Base-by-base conservation (phyloP, 164 flowering plant genomes). In the Kalanchoe fedtschenkoi region DNA sequence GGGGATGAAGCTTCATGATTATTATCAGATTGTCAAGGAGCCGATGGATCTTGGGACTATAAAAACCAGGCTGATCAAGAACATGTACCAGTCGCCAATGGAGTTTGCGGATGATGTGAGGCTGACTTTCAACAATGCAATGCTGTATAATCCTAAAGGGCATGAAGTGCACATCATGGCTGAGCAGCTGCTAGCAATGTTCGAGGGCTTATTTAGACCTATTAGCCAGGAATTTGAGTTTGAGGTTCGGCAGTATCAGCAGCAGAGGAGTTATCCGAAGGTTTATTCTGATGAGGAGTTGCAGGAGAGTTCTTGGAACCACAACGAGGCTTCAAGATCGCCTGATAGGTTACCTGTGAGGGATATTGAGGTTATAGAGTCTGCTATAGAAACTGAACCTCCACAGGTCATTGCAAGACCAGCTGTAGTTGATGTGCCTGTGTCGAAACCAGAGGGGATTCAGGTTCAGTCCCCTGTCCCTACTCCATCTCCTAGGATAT, bases 11-110 rank as follows among this genome's bases (percentile, higher is more conserved):
- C 85, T 91, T 53, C 92, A 87, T 56, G 96, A 91, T 70, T 91
- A 91, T 63, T 39, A 75, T 34, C 72, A 75, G 68, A 81, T 91
- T 15, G 73, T 91, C 35, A 81, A 78, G 75, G 62, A 68, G 3
- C 96, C 97, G 4, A 91, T 91, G 97, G 97, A 91, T 85, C 83
- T 91, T 1, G 97, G 97, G 0, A 82, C 90, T 0, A 91, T 87
- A 39, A 88, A 87, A 54, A 24, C 72, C 32, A 91, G 74, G 26
- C 64, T 91, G 17, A 63, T 38, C n/a, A 79, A 73, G 65, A 70
- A 71, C 58, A 17, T 76, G 9, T 91, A 88, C 34, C 33, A 41
- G 0, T 62, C 87, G 1, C 87, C 91, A 0, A 2, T 54, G 9
- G 95, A 87, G 10, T 88, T 91, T 33, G 91, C 95, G 0, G 63